Base-by-base conservation (phyloP, 1,139 yeast genomes). In the Candida sojae region DNA sequence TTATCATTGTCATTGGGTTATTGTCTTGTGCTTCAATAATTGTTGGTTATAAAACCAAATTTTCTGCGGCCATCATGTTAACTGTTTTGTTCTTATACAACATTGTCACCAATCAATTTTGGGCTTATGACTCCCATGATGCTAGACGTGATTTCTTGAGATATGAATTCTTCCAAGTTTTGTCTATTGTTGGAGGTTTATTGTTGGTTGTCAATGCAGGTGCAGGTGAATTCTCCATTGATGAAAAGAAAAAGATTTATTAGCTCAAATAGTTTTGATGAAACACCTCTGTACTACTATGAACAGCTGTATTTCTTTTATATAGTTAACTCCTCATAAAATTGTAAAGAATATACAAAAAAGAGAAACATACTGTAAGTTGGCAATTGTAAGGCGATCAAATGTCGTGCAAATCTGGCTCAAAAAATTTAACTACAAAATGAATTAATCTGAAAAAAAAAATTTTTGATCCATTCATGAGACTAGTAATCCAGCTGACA, bases 161-260 rank as follows among this genome's bases (percentile, higher is more conserved):
- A 66, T 93, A 92, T 67, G 98, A 91, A 67, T 90, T 89, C 67
- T 93, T 89, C 79, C 99, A 93, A 72, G 90, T 96, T 40, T 78
- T 93, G 63, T 87, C 96, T 51, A 93, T 93, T 66, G 93, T 93
- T 50, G 99, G 99, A 47, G 99, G 98, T 1, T 80, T 93, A 57
- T 73, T 93, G 54, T 75, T 93, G 59, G 88, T 95, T 56, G 97
- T 90, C 56, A 90, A 88, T 70, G 90, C 97, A 7, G 99, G 99
- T 56, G 98, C 99, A 39, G 99, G 99, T 45, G 95, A 89, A 60
- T 77, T 92, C 57, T 88, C 97, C 34, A 75, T 93, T 53, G 99
- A 93, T 66, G 97, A 91, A 70, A 93, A 93, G 87, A 92, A 93
- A 77, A 93, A 93, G 76, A 87, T 89, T 54, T 92, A 88, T 65